phyloP scores from a whole-genome alignment of 371 early-diverging fungal genomes.

The Actinomortierella ambigua region DNA sequence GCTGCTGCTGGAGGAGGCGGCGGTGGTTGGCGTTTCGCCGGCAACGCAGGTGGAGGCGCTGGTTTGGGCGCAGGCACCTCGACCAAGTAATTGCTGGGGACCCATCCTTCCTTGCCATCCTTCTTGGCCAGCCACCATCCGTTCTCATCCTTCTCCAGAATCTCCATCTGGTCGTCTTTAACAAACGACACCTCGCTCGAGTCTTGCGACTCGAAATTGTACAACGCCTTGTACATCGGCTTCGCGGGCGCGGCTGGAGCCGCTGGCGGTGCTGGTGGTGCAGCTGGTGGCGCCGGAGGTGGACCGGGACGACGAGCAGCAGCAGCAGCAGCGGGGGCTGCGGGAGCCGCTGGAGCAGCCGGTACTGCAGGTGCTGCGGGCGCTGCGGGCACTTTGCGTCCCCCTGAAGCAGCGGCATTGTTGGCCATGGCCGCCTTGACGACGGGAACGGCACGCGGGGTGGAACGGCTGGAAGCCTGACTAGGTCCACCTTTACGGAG shows the following conservation, averaged over 20 bases:
- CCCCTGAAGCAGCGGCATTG: slow-evolving; percentile 9
- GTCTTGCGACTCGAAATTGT: slow-evolving; percentile 71
- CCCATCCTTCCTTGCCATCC: slow-evolving; percentile 82
- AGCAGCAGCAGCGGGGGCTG: slow-evolving; percentile 26
- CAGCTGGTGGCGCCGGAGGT: slow-evolving; percentile 66
- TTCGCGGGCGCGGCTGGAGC: slow-evolving; percentile 52
- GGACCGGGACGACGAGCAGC: slow-evolving; percentile 35
- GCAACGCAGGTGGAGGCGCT: slow-evolving; percentile 60
- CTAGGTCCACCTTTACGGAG: slow-evolving; percentile 39
- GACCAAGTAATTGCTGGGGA: slow-evolving; percentile 84
- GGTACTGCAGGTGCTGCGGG: slow-evolving; percentile 10
- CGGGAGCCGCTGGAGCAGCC: slow-evolving; percentile 15
- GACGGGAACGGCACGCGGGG: slow-evolving; percentile 19
- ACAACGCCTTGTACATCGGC: slow-evolving; percentile 76
- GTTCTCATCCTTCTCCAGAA: slow-evolving; percentile 78
- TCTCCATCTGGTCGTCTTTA: slow-evolving; percentile 73
- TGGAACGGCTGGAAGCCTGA: slow-evolving; percentile 28
- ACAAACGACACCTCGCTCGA: slow-evolving; percentile 73
- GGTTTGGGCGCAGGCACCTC: slow-evolving; percentile 56
- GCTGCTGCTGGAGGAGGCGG: slow-evolving; percentile 49
- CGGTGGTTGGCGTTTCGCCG: slow-evolving; percentile 55
- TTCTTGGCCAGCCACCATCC: slow-evolving; percentile 88
- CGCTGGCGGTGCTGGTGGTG: slow-evolving; percentile 53
- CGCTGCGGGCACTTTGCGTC: slow-evolving; percentile 18
- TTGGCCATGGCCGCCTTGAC: slow-evolving; percentile 19